Evolutionary conservation across 2,329 filamentous ascomycete species (phyloP), one percentile per base, ranked within the genome.

Genomic region (Pezicula radicicola): DNA sequence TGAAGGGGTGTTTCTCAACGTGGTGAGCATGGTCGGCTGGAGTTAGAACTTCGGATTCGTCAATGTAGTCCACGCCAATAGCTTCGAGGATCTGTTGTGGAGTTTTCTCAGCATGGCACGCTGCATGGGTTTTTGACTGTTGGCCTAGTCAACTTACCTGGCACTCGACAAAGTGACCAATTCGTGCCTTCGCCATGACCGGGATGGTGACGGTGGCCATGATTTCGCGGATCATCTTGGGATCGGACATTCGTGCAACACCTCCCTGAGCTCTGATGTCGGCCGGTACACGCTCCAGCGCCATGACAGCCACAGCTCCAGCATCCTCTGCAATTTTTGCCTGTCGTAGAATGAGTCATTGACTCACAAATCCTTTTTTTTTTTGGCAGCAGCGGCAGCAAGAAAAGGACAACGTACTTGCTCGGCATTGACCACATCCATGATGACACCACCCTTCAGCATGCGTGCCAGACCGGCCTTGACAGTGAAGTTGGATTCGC

Each of bases 381-480:
- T 25, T 25, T 25, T 4, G 25, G 25, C 6, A 25, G 25, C 25
- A 25, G 25, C 6, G 6, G 25, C 25, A 7, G 25, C 25, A 25
- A 25, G 46, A 45, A 35, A n/a, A 42, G 25, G 28, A 28, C 41
- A 30, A 27, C 63, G 51, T 69, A 84, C 84, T 76, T 89, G 92
- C 68, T 90, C 88, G 25, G 91, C 89, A 70, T 93, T 90, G 58
- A 95, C 91, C 53, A 97, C 94, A 73, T 99, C 94, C 94, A 99
- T 99, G 74, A 99, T 99, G 60, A 99, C 94, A 66, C 94, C 94
- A 69, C 94, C 94, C 80, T 97, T 97, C 74, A 97, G 79, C 94
- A 99, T 99, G 73, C 96, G 89, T 21, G 94, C 94, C 59, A 99
- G 79, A 54, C 93, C 94, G 49, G 91, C 88, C 82, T 99, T 99